Evolutionary conservation across 1,284 basidiomycete genomes (phyloP), one percentile per base, ranked within the genome.

Genomic region (Vanrija sp.): DNA sequence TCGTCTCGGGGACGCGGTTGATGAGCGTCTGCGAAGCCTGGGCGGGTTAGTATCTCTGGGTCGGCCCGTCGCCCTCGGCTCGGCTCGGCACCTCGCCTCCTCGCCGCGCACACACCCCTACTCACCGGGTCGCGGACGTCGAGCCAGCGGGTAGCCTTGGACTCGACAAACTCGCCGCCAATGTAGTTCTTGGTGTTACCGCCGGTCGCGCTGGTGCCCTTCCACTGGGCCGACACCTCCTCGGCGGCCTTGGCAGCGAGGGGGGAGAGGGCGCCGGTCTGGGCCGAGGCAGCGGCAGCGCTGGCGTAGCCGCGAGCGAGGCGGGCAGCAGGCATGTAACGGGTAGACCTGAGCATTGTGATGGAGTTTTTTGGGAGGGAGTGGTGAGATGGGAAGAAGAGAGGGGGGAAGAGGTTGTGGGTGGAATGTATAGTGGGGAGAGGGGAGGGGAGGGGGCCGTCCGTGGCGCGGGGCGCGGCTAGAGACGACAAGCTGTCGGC

Each of bases 171-270:
- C 76, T 89, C 81, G 35, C 93, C 93, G 24, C 84, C 85, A 59
- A 95, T 87, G 76, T 86, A 94, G 75, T 92, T 92, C 82, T 87
- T 91, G 45, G 89, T 93, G 60, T 81, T 85, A 45, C 83, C 87
- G 16, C 92, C 92, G 15, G 83, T 82, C 35, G 86, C 85, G 57
- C 81, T 89, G 12, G 91, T 92, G 49, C 92, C 92, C 63, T 85
- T 85, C 89, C 91, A 95, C 56, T 68, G 67, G 42, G 59, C 51
- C 16, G 61, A 59, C 43, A 74, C 69, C 50, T 72, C 65, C 51
- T 72, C 61, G 19, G 69, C 69, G 1, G 67, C 69, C 27, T 64
- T 56, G 24, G 53, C 51, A 8, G 66, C 70, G 36, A 72, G 57
- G 2, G 67, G 57, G 6, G 68, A 65, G 51, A 64, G 56, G n/a